A percentile compares a stretch with the other conserved stretches of the same genome.
Evolutionary conservation across 1,284 basidiomycete species (phyloP).

Genomic region (Fomitopsis pinicola): DNA sequence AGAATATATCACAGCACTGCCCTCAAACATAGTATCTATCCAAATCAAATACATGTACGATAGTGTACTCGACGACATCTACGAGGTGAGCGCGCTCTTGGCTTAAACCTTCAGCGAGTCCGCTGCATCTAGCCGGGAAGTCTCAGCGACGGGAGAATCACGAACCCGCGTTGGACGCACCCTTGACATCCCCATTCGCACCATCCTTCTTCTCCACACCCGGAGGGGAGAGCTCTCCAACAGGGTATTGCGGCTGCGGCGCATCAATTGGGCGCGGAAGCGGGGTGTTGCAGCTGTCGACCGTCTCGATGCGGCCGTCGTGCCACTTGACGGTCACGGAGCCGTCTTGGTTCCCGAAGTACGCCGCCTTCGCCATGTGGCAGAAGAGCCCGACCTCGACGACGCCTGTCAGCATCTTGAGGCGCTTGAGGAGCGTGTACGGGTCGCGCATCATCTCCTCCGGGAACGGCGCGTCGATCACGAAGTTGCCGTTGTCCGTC

Average conservation of each 20-base stretch:
- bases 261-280: background rate
- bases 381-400: slow-evolving; percentile 98
- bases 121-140: background rate
- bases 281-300: slow-evolving; percentile 14
- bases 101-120: background rate
- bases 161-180: background rate
- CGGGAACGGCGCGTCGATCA: slow-evolving; percentile 89
- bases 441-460: slow-evolving; percentile 69
- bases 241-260: background rate
- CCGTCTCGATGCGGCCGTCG: slow-evolving; percentile 42
- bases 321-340: slow-evolving; percentile 49
- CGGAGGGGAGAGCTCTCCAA: background rate
- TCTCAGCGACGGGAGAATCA: background rate
- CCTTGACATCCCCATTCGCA: background rate
- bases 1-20: background rate
- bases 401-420: slow-evolving; percentile 93
- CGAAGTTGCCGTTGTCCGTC: slow-evolving; percentile 93
- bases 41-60: background rate
- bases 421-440: slow-evolving; percentile 55
- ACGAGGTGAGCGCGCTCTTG: background rate
- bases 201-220: background rate
- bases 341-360: slow-evolving; percentile 89
- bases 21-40: background rate
- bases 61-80: background rate
- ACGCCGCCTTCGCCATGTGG: slow-evolving; percentile 90